phyloP scores from a whole-genome alignment of 495 filamentous ascomycete genomes.

The Aspergillus nanangensis region DNA sequence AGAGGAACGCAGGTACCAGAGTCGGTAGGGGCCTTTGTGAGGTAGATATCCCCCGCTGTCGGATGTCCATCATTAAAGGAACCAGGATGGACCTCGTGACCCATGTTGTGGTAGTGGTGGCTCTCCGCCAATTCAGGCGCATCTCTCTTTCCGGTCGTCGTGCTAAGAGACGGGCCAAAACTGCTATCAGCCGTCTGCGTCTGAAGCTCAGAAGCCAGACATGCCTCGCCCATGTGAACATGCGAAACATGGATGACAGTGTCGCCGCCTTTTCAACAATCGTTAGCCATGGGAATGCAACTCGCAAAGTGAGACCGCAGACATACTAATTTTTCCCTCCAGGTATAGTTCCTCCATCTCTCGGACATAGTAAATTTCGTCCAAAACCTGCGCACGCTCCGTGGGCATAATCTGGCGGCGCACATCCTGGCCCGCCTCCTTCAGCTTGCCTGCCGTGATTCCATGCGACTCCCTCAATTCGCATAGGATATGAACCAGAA shows the following conservation, averaged over 20 bases:
- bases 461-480: conserved; percentile 36
- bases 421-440: conserved; percentile 41
- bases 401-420: conserved; percentile 32
- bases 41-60: not conserved
- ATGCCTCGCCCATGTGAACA: conserved; percentile 17
- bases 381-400: conserved; percentile 39
- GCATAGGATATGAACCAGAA: conserved; percentile 60
- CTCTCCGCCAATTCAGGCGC: conserved; percentile 20
- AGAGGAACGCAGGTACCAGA: conserved; percentile 7
- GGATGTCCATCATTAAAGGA: not conserved
- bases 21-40: conserved; percentile 6
- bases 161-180: not conserved
- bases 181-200: not conserved
- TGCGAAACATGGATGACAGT: conserved; percentile 20
- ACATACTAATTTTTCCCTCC: conserved; percentile 59
- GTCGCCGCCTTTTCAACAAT: conserved; percentile 12
- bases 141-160: not conserved
- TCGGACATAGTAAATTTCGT: conserved; percentile 66
- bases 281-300: not conserved
- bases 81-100: not conserved
- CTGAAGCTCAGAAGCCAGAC: conserved; percentile 5
- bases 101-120: not conserved
- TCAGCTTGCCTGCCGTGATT: conserved; percentile 38
- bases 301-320: not conserved
- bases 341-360: conserved; percentile 56